Base-by-base conservation (phyloP, 2,329 filamentous ascomycete species). In the Ciborinia camelliae region DNA sequence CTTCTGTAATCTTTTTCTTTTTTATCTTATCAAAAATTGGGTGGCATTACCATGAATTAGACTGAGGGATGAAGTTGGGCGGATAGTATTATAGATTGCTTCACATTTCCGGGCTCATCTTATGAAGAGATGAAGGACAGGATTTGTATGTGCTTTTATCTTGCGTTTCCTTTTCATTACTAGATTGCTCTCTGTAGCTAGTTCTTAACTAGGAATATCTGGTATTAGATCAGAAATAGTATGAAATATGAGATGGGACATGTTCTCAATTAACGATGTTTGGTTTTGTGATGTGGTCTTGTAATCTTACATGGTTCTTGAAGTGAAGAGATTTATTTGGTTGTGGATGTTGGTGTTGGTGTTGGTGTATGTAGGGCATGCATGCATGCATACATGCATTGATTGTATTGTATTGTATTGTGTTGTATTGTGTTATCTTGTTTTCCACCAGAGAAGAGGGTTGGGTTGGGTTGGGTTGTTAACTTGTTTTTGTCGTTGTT, bases 1-100 rank as follows among this genome's bases (percentile, higher is more conserved):
- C 60, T 65, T 67, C 68, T 71, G 69, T 73, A 71, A 70, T 70
- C 47, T 71, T 30, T 39, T 68, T 43, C 64, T 66, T 58, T 66
- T 48, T 66, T 64, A 63, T 57, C 47, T 64, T 54, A 48, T 41
- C 63, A 57, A 72, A 73, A 72, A 71, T 69, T 69, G 62, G 52
- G 30, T 43, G 62, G 62, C 62, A 58, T 58, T 18, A 39, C 32
- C 43, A 63, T 41, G 52, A 41, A 59, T 63, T 63, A 63, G 62
- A 63, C 43, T 50, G 41, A 58, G 32, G 43, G 26, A 20, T 47
- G 50, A 47, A 41, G 62, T 23, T 62, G 50, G 32, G 10, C 32
- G 53, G 62, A 59, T 37, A 32, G 30, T 41, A 65, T 59, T 37
- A 65, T 66, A 66, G 65, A 68, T 62, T 58, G 60, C 62, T 65